These are phyloP conservation scores for Vitis cinerea DNA, from an alignment of 164 flowering plant genomes.

Conservation along the genomic window DNA sequence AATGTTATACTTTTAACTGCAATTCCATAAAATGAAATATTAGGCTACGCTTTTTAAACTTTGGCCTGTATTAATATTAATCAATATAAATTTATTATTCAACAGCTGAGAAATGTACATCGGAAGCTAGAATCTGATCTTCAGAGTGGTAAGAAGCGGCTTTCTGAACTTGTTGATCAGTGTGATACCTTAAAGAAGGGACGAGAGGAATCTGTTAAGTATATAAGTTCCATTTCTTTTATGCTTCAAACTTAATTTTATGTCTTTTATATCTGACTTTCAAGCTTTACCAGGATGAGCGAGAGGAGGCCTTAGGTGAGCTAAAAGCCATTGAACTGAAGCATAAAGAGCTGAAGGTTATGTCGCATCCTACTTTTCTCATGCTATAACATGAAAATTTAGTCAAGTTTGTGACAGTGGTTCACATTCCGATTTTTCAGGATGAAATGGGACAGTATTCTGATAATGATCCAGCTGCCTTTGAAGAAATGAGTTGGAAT, in stretches of 20 bases:
- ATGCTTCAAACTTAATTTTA: neutral
- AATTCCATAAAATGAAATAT: neutral
- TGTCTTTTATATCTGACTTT: slow-evolving; percentile 6
- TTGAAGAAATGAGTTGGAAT: slow-evolving; percentile 82
- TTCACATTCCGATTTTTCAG: slow-evolving; percentile 32
- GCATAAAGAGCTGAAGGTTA: slow-evolving; percentile 74
- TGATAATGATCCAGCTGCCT: slow-evolving; percentile 93
- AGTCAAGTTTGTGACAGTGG: neutral
- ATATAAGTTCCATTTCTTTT: neutral
- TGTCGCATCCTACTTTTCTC: slow-evolving; percentile 5
- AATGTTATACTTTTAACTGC: slow-evolving; percentile 1
- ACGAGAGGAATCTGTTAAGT: slow-evolving; percentile 87
- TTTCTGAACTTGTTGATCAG: slow-evolving; percentile 57
- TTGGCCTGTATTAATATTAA: neutral
- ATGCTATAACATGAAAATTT: neutral
- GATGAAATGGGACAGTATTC: slow-evolving; percentile 78
- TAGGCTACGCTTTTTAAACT: neutral
- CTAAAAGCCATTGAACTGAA: slow-evolving; percentile 65
- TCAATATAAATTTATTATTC: neutral
- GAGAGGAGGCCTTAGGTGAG: slow-evolving; percentile 68
- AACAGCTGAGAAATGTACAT: slow-evolving; percentile 69
- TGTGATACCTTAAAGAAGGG: slow-evolving; percentile 69
- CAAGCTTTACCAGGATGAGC: slow-evolving; percentile 67
- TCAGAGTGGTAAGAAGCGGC: slow-evolving; percentile 57
- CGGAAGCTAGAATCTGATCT: slow-evolving; percentile 80